A percentile compares a stretch with the other conserved stretches of the same genome.
phyloP scores from a whole-genome alignment of 345 rosid species.

The Camelina neglecta region DNA sequence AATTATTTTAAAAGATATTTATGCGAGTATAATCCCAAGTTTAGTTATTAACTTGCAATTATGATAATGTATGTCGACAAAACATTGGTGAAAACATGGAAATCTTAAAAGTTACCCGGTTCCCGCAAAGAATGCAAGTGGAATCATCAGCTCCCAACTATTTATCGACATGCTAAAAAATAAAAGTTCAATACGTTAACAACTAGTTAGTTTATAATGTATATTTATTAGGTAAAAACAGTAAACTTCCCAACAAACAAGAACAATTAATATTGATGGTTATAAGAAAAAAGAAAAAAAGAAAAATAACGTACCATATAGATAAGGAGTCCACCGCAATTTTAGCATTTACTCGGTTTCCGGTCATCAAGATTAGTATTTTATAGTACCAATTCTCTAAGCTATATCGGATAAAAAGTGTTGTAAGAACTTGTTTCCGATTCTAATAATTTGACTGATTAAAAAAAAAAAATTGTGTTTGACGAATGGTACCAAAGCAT shows the following conservation, averaged over 20 bases:
- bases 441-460: neutral
- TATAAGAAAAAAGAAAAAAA: neutral
- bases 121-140: neutral
- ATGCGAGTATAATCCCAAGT: neutral
- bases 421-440: neutral
- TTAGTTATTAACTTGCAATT: neutral
- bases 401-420: neutral
- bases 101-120: neutral
- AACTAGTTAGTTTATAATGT: neutral
- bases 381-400: neutral
- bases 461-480: neutral
- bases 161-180: neutral
- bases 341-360: neutral
- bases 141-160: neutral
- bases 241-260: neutral
- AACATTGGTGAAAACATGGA: no score
- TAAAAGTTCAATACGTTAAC: neutral
- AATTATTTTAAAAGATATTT: neutral
- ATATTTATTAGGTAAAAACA: neutral
- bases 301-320: neutral
- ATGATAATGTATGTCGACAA: no score
- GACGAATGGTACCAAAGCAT: conserved; percentile 1
- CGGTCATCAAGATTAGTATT: neutral
- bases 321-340: neutral
- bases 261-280: neutral